Conservation (phyloP, 2,329 filamentous ascomycete species). For the Truncatella angustata region DNA sequence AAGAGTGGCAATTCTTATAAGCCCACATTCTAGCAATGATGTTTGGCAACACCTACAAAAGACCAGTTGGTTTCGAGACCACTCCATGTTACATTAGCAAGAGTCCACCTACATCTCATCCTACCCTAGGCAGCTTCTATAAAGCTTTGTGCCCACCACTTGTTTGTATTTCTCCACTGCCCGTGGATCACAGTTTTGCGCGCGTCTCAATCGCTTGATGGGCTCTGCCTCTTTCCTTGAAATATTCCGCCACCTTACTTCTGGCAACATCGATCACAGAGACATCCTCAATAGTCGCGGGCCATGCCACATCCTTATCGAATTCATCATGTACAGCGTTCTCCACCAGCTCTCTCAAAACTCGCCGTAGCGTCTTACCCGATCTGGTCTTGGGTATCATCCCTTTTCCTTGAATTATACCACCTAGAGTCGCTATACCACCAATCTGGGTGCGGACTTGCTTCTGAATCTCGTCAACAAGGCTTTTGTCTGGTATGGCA, state of each 20-base stretch:
- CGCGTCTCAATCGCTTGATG: slow-evolving; percentile 41
- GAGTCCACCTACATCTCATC: no score
- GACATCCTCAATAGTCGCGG: slow-evolving; percentile 82
- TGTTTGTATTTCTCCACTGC: neutral
- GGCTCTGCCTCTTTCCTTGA: slow-evolving; percentile 46
- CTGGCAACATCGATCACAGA: slow-evolving; percentile 73
- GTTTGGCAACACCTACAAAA: no score
- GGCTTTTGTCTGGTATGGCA: slow-evolving; percentile 44
- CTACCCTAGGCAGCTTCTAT: neutral
- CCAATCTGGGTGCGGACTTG: slow-evolving; percentile 80
- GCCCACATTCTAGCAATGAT: no score
- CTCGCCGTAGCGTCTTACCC: slow-evolving; percentile 85
- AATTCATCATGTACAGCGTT: slow-evolving; percentile 74
- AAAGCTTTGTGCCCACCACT: neutral
- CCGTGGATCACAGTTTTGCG: neutral
- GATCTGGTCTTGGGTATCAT: slow-evolving; percentile 91
- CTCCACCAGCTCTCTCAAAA: slow-evolving; percentile 80
- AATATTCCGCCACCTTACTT: slow-evolving; percentile 72
- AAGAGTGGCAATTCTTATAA: no score
- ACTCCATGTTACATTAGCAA: no score
- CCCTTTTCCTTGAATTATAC: slow-evolving; percentile 77
- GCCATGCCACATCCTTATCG: slow-evolving; percentile 69
- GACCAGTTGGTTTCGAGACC: no score
- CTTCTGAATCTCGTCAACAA: slow-evolving; percentile 64
- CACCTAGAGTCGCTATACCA: slow-evolving; percentile 80